A percentile compares a stretch with the other conserved stretches of the same genome.
Evolutionary conservation across 2,329 filamentous ascomycete genomes (phyloP).

Genomic region (Ascochyta viciae-villosae): DNA sequence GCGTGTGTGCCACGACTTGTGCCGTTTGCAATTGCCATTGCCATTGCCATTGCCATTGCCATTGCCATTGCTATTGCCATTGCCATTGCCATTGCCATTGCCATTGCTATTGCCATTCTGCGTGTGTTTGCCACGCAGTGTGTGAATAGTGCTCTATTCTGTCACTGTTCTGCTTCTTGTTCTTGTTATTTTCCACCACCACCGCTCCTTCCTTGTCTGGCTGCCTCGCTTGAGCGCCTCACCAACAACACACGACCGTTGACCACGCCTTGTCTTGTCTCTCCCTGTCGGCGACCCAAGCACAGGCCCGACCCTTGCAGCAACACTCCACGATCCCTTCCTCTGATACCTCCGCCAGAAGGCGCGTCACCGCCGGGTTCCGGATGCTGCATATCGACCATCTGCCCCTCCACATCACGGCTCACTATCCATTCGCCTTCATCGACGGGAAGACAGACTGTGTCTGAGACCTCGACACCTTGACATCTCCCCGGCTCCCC

Average conservation of each 20-base stretch:
- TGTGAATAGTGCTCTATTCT: no score
- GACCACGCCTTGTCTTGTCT: slow-evolving; percentile 26
- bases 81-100: background rate
- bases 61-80: background rate
- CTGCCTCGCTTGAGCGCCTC: slow-evolving; percentile 35
- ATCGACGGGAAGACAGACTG: slow-evolving; percentile 36
- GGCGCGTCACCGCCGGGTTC: slow-evolving; percentile 15
- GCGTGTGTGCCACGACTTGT: background rate
- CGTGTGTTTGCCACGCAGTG: background rate
- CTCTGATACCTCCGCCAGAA: slow-evolving; percentile 25
- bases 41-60: no score
- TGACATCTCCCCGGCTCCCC: background rate
- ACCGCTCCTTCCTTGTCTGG: slow-evolving; percentile 23
- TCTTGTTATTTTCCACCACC: slow-evolving; percentile 1
- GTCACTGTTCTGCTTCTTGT: no score
- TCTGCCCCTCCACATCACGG: slow-evolving; percentile 14
- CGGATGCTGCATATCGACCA: slow-evolving; percentile 18
- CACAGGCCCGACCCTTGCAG: slow-evolving; percentile 44
- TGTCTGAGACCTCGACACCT: slow-evolving; percentile 25
- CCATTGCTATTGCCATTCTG: background rate
- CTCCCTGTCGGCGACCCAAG: slow-evolving; percentile 25
- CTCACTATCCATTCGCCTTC: slow-evolving; percentile 12
- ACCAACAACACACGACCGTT: slow-evolving; percentile 33
- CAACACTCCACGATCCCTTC: slow-evolving; percentile 21
- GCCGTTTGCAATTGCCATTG: background rate